Base-by-base conservation (phyloP, 75 land plant genomes). In the Cunninghamia lanceolata region DNA sequence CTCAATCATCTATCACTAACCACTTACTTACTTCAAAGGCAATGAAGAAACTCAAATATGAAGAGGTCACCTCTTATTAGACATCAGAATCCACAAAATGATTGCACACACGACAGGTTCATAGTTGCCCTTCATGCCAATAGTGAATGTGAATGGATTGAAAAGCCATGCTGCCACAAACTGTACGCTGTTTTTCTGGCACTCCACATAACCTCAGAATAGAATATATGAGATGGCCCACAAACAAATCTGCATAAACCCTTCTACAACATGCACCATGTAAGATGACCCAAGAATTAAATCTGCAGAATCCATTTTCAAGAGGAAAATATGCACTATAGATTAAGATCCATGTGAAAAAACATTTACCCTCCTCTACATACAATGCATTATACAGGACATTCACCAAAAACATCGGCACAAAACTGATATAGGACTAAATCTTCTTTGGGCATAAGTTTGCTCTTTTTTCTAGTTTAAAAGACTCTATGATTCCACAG, bases 91-190 rank as follows among this genome's bases (percentile, higher is more conserved):
- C 96, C 99, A 94, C 77, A 98, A 76, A 86, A 98, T 86, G 66
- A 94, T 89, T 42, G 96, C 95, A 89, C 99, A 97, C 28, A 95
- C 99, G 80, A 98, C 75, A 5, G 99, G 96, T 90, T 98, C 99
- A 84, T 99, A 98, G 83, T 98, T 98, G 19, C 99, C 99, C 32
- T 99, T 89, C 0, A 99, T 98, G 66, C 94, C 99, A 86, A 98
- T 96, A 14, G 98, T 97, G 87, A 98, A 98, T 25, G 99, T 98
- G 90, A 98, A 98, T 34, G 99, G 99, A 88, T 98, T 98, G 91
- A 97, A 93, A 47, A 98, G 95, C 97, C 99, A 98, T 71, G 89
- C 86, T 45, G 92, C 91, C 28, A 94, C 94, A 94, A 84, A 76
- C 81, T 8, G 78, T 82, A 35, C 90, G 86, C 38, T 90, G 81